phyloP scores from a whole-genome alignment of 2,329 filamentous ascomycete genomes.

The Diplodia sapinea region DNA sequence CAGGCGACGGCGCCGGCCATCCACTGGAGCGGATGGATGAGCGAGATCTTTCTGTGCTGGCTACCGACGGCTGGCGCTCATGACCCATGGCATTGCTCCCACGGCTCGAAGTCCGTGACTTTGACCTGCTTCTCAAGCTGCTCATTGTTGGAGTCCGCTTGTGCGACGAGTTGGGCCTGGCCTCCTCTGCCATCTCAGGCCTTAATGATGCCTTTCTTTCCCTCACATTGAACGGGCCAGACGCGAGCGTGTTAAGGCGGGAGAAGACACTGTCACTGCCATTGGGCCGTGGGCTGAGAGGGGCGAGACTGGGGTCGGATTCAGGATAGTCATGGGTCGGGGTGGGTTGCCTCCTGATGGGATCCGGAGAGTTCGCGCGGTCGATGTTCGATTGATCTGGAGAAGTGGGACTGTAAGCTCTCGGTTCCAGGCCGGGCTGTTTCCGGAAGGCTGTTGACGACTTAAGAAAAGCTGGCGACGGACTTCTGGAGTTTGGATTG shows the following conservation, averaged over 20 bases:
- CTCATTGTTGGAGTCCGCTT: conserved; percentile 45
- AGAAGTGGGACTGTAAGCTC: conserved; percentile 41
- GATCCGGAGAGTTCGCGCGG: conserved; percentile 11
- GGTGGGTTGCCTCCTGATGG: conserved; percentile 7
- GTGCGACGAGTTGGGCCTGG: conserved; percentile 33
- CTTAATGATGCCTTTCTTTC: conserved; percentile 19
- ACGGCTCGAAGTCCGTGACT: conserved; percentile 20
- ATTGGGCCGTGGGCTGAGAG: conserved; percentile 55
- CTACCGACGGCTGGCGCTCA: conserved; percentile 35
- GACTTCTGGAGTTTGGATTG: conserved; percentile 39
- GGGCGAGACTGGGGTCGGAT: conserved; percentile 51
- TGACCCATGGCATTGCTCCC: conserved; percentile 37
- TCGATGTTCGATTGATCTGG: conserved; percentile 36
- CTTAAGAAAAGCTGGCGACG: conserved; percentile 31
- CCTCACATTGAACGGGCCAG: conserved; percentile 56
- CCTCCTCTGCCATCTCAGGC: conserved; percentile 9
- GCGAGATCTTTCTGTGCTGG: conserved; percentile 43
- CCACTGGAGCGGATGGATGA: conserved; percentile 42
- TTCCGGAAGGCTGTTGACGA: conserved; percentile 38
- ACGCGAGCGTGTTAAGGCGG: conserved; percentile 69
- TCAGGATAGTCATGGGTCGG: conserved; percentile 43
- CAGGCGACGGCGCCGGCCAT: conserved; percentile 5
- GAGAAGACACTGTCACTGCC: conserved; percentile 58
- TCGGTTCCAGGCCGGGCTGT: conserved; percentile 46
- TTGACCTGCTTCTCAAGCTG: conserved; percentile 26